Evolutionary conservation across 768 basidiomycete species (phyloP).

Genomic region (Lanmaoa pseudosensibilis): DNA sequence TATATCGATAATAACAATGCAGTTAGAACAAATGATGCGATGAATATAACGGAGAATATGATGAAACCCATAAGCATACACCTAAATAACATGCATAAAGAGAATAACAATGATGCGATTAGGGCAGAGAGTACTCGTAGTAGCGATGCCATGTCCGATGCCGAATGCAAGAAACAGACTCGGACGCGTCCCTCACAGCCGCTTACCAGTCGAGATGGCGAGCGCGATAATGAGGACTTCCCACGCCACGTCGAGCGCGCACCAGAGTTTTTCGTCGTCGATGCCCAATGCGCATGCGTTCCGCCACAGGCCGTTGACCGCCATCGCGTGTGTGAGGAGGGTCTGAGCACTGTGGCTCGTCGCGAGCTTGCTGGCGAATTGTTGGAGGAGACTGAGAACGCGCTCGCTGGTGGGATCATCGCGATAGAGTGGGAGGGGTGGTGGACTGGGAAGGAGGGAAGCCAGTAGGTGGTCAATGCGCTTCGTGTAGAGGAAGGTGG

Average conservation of each 20-base stretch:
- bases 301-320: slow-evolving; percentile 50
- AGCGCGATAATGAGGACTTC: slow-evolving; percentile 46
- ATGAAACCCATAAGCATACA: slow-evolving; percentile 28
- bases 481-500: slow-evolving; percentile 68
- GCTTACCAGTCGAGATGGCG: slow-evolving; percentile 28
- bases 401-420: slow-evolving; percentile 24
- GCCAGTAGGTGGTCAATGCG: slow-evolving; percentile 57
- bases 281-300: slow-evolving; percentile 52
- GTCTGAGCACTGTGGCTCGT: slow-evolving; percentile 16
- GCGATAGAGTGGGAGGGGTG: slow-evolving; percentile 25
- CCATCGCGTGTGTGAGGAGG: slow-evolving; percentile 38
- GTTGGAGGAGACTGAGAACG: slow-evolving; percentile 11
- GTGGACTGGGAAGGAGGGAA: slow-evolving; percentile 55
- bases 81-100: not conserved
- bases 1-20: slow-evolving; percentile 26
- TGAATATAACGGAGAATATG: not conserved
- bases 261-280: slow-evolving; percentile 47
- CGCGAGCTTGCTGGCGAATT: slow-evolving; percentile 19
- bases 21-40: not conserved
- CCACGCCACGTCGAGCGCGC: slow-evolving; percentile 50
- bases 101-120: slow-evolving; percentile 1
- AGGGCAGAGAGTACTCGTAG: slow-evolving; percentile 4
- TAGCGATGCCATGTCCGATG: slow-evolving; percentile 14
- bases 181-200: slow-evolving; percentile 7
- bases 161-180: not conserved